Evolutionary conservation across 1,284 basidiomycete species (phyloP).

Genomic region (Entoloma clypeatum): DNA sequence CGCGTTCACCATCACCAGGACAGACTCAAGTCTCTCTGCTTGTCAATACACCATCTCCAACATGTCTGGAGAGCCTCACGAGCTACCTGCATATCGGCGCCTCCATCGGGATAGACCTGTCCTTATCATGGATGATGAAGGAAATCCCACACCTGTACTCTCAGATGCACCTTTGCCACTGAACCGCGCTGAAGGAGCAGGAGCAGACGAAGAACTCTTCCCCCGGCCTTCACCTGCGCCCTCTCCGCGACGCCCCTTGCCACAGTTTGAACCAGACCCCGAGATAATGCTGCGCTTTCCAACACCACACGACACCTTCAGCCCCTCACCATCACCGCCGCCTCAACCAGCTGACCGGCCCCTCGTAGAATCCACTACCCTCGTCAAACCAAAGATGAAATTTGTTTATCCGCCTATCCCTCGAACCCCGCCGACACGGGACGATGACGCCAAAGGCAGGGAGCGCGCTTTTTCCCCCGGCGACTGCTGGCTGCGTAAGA

Average conservation of each 20-base stretch:
- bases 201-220: no score
- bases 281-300: neutral
- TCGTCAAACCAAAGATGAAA: neutral
- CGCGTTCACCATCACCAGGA: no score
- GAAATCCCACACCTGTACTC: no score
- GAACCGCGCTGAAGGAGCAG: no score
- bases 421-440: neutral
- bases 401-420: conserved; percentile 3
- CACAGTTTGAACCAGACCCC: neutral
- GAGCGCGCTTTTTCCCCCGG: conserved; percentile 1
- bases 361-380: neutral
- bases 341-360: neutral
- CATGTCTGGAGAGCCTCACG: no score
- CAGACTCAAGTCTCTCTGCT: no score
- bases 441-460: neutral
- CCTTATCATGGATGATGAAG: no score
- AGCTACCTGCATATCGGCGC: no score
- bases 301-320: conserved; percentile 4
- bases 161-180: no score
- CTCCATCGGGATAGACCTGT: no score
- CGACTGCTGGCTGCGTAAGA: conserved; percentile 3
- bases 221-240: neutral
- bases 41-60: no score
- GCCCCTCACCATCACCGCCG: neutral
- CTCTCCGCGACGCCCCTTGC: neutral